Conservation (phyloP, 345 rosid genomes). For the Syzygium jambos region DNA sequence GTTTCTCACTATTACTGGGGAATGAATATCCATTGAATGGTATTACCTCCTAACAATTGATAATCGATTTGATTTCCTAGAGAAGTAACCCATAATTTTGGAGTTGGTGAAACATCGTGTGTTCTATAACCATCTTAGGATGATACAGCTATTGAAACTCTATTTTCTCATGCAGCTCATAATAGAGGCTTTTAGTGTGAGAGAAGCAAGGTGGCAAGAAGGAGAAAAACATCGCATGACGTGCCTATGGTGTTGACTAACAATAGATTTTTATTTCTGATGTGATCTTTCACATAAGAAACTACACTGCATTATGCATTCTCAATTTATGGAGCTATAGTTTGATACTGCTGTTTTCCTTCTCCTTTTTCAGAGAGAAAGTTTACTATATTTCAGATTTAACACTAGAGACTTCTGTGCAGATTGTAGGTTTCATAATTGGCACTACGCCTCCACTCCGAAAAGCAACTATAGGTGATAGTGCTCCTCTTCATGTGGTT, state of each 20-base stretch:
- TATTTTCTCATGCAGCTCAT: background rate
- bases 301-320: background rate
- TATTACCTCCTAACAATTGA: background rate
- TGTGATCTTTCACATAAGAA: background rate
- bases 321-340: background rate
- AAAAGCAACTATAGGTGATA: conserved; percentile 14
- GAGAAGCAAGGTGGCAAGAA: background rate
- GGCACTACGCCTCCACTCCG: conserved; percentile 18
- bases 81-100: background rate
- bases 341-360: background rate
- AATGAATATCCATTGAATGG: background rate
- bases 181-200: background rate
- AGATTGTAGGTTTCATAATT: conserved; percentile 23
- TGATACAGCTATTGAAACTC: background rate
- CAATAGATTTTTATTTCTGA: background rate
- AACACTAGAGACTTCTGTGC: background rate
- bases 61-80: background rate
- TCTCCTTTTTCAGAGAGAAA: background rate
- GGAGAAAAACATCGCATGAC: background rate
- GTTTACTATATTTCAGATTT: background rate
- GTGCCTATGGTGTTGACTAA: background rate
- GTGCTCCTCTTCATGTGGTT: conserved; percentile 31
- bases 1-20: background rate
- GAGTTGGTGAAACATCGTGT: background rate
- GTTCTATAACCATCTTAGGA: background rate